Base-by-base conservation (phyloP, 306 rosid genomes). In the Styphnolobium japonicum region DNA sequence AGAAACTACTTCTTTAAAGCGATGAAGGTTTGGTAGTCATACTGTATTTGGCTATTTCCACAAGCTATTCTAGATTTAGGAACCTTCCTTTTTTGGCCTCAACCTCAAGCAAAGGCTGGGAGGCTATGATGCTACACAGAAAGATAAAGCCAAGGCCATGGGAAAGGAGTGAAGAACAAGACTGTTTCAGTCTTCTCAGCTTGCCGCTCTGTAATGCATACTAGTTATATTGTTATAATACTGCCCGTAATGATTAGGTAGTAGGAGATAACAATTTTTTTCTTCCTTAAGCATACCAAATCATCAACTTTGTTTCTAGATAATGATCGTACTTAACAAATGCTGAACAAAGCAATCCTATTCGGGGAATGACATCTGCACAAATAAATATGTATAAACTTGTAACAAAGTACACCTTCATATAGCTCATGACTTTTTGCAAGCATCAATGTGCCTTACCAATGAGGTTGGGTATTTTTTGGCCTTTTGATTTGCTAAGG, bases 61-160 rank as follows among this genome's bases (percentile, higher is more conserved):
- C 66, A 71, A 6, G 19, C 25, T 58, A 63, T 62, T 73, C 80
- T 61, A 19, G 7, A 56, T 73, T 12, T 36, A 36, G 86, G 55
- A 84, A 70, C 10, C 36, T 23, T 1, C 65, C 80, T 73, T 78
- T 77, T 75, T 78, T 43, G 79, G 74, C 64, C 39, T 55, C 51
- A 80, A 80, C 64, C 39, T 55, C 51, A 80, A 80, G 86, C 81
- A 77, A 85, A 83, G 78, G 39, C 36, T 58, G 9, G 14, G 14
- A 45, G 31, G 52, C 27, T 29, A 67, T 39, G 63, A 67, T 23
- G 18, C 8, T 31, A 16, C 8, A 61, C 29, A 14, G 37, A 45
- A 21, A 42, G 64, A 23, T 37, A 7, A 14, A 2, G 23, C 9
- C 37, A 27, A 21, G 40, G 49, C 37, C 18, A 25, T 42, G 48